Base-by-base conservation (phyloP, 768 basidiomycete species). In the Boletales sp. region DNA sequence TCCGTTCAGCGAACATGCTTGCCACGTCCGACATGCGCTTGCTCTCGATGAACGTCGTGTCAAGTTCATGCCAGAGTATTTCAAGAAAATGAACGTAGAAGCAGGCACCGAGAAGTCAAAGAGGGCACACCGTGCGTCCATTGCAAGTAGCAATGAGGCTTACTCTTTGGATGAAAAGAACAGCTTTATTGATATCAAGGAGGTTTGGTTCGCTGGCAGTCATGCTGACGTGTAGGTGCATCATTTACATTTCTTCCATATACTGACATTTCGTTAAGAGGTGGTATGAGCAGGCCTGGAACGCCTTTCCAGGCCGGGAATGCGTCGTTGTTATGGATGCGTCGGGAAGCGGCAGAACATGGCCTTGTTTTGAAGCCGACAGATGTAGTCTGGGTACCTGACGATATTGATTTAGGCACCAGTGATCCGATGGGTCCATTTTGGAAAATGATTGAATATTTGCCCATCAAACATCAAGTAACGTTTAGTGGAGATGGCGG, bases 161-260 rank as follows among this genome's bases (percentile, higher is more conserved):
- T 2, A 18, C 19, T 4, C 13, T 31, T 52, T 54, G 11, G 35
- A n/a, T 18, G 31, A 4, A 5, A 41, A 15, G 17, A 36, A 36
- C 17, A 33, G 37, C n/a, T 13, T 37, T 5, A 34, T 46, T n/a
- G 59, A 63, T 9, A 52, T 83, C 17, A 72, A 78, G 46, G 83
- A 87, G 60, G 84, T 86, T 2, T 86, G 84, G 83, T 86, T 86
- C 59, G 68, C 81, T 2, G 82, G 74, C 1, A 60, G 68, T 30
- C 75, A 74, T 32, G 59, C 62, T 18, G 73, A 74, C 56, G 60
- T 51, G 73, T 71, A 17, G 6, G 56, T 51, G 10, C 8, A 6
- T 21, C 19, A 7, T 28, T 28, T 7, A 28, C 25, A 28, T 44
- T 35, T 3, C 0, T 19, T 21, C n/a, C 1, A 0, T 5, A 7